These are phyloP conservation scores for Pseudonitzschia multiseries DNA, from an alignment of 108 stramenopile species.

Conservation along the genomic window DNA sequence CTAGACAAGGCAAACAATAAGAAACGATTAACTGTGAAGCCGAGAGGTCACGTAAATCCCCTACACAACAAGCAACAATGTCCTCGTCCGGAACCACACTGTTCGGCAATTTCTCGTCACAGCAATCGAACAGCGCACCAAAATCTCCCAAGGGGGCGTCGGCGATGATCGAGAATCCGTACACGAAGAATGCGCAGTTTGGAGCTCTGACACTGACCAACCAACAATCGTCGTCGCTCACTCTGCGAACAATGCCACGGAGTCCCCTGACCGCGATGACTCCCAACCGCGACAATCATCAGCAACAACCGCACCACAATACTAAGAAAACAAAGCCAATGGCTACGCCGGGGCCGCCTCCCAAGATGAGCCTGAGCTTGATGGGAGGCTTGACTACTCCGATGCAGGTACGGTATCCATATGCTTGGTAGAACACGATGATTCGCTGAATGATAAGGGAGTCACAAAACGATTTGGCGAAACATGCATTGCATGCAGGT, in stretches of 20 bases:
- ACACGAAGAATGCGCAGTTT: slow-evolving; percentile 2
- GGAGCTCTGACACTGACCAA: neutral
- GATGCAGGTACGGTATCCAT: slow-evolving; percentile 13
- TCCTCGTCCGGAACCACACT: neutral
- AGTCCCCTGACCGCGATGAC: neutral
- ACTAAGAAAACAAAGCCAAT: neutral
- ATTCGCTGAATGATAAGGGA: no score
- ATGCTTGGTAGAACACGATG: neutral
- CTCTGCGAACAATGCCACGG: neutral
- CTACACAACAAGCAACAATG: neutral
- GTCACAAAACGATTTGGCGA: no score
- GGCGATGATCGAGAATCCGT: slow-evolving; percentile 7
- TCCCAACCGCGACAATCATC: neutral
- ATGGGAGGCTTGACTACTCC: slow-evolving; percentile 11
- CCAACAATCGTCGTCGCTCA: neutral
- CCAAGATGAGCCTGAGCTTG: slow-evolving; percentile 15
- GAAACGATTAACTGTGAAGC: neutral
- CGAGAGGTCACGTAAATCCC: neutral
- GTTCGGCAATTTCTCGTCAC: slow-evolving; percentile 4
- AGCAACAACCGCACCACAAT: neutral
- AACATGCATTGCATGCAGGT: no score
- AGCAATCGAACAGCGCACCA: neutral
- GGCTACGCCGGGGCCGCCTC: slow-evolving; percentile 10
- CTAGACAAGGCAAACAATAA: neutral
- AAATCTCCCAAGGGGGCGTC: slow-evolving; percentile 7